Evolutionary conservation across 441 rosid genomes (phyloP).

Genomic region (Cnidoscolus chayamansa): DNA sequence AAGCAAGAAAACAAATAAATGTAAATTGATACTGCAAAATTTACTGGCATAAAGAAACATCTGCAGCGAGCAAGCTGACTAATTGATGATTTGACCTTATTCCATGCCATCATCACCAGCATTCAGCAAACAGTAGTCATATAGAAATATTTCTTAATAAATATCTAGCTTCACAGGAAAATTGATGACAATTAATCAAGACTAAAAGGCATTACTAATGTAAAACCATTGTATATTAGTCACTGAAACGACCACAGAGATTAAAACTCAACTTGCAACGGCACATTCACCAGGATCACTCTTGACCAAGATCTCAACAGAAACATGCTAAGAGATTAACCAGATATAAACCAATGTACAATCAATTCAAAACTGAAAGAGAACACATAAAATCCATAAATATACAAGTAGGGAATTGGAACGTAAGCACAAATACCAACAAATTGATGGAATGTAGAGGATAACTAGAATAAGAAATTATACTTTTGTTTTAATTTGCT

Average conservation of each 20-base stretch:
- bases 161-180: too few species aligned
- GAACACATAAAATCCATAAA: neutral
- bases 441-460: neutral
- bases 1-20: slow-evolving; percentile 22
- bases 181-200: neutral
- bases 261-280: neutral
- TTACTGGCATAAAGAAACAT: neutral
- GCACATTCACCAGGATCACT: neutral
- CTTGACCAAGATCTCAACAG: too few species aligned
- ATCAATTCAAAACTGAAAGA: neutral
- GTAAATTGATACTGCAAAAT: neutral
- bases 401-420: neutral
- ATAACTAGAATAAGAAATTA: slow-evolving; percentile 21
- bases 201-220: too few species aligned
- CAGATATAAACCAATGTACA: neutral
- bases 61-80: neutral
- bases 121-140: neutral
- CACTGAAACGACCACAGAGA: neutral
- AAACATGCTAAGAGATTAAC: too few species aligned
- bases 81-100: neutral
- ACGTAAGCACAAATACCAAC: neutral
- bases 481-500: slow-evolving; percentile 98
- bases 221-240: too few species aligned
- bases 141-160: neutral
- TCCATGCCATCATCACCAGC: neutral